Evolutionary conservation across 805 yeast genomes (phyloP), one percentile per base, ranked within the genome.

Genomic region (Metschnikowia koreensis): DNA sequence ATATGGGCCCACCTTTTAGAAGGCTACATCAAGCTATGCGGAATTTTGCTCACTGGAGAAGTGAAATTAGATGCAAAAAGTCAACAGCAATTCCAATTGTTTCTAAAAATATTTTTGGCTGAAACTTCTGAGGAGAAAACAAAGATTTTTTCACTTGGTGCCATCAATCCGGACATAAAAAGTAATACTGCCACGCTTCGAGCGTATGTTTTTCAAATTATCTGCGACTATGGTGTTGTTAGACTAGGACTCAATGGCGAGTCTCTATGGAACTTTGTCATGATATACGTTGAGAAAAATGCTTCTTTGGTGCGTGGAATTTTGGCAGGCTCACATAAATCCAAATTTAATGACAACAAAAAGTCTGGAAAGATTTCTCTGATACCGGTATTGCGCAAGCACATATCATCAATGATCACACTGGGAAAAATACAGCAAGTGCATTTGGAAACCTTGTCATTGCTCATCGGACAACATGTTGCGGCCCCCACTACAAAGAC

Each of bases 1-100:
- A 87, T 87, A 8, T 87, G 93, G 91, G 86, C 80, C 4, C 90
- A 86, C 64, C 67, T 86, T 17, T 66, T 87, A 15, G 89, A 85
- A 57, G 80, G 81, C 3, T 87, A 86, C 65, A 81, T 86, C 49
- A 65, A 62, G 15, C 70, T 82, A 17, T 77, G 83, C 58, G 72
- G 78, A 51, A 79, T 71, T 52, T 64, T 87, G 39, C 65, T 80
- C 34, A 65, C 71, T 6, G 70, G 70, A 36, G 58, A 75, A 9
- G 66, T 58, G 12, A 71, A 69, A 41, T 65, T 87, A 9, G 70
- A 77, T n/a, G 73, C 76, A 8, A 76, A 79, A 49, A 79, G 87
- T 1, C 76, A 77, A 51, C 87, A 82, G 54, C 88, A 83, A 55
- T 64, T 87, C 16, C 76, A 79, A 42, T 55, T 71, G 1, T 86